Evolutionary conservation across 345 rosid genomes (phyloP).

Genomic region (Gossypium anomalum): DNA sequence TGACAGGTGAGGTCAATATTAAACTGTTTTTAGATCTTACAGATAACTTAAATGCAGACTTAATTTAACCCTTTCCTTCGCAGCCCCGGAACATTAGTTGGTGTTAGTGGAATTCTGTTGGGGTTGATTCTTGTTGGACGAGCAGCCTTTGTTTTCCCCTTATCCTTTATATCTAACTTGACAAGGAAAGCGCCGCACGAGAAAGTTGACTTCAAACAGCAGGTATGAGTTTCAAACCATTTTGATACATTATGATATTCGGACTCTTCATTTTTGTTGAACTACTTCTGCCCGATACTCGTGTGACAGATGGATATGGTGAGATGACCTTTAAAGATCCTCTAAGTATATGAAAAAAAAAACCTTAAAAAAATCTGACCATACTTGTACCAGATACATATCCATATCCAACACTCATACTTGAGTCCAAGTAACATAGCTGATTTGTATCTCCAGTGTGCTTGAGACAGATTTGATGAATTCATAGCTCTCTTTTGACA

Average conservation of each 20-base stretch:
- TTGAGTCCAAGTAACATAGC: background rate
- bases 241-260: no score
- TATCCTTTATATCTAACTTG: slow-evolving; percentile 80
- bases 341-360: no score
- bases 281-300: no score
- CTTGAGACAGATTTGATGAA: background rate
- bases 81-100: slow-evolving; percentile 76
- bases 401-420: no score
- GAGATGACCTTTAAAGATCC: no score
- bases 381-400: no score
- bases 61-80: slow-evolving; percentile 11
- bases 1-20: slow-evolving; percentile 49
- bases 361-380: no score
- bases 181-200: slow-evolving; percentile 54
- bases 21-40: background rate
- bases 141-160: slow-evolving; percentile 81
- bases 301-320: no score
- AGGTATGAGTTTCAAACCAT: slow-evolving; percentile 37
- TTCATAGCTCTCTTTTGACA: slow-evolving; percentile 3
- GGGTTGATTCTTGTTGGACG: slow-evolving; percentile 78
- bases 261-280: no score
- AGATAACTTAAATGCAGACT: background rate
- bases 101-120: slow-evolving; percentile 71
- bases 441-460: background rate
- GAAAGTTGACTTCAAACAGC: slow-evolving; percentile 58